Base-by-base conservation (phyloP, 176 grass and related monocot species). In the Avena insularis region DNA sequence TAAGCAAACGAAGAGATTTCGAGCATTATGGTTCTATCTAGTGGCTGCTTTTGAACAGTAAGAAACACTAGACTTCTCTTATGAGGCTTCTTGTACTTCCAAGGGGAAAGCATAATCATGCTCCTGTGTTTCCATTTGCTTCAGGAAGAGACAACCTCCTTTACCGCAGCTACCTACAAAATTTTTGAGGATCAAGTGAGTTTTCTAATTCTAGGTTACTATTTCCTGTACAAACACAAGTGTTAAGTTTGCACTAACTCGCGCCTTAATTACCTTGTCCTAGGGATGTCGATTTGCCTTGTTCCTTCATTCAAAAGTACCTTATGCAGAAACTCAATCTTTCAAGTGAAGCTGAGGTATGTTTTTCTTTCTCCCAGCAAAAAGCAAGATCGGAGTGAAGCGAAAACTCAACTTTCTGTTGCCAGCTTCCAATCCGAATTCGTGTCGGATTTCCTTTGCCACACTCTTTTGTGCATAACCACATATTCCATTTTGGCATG, bases 181-280 rank as follows among this genome's bases (percentile, higher is more conserved):
- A 58, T 90, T 90, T 90, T 76, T 94, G 85, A 93, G 93, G 82
- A 93, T 95, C 46, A 91, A 91, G 93, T 95, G 78, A 93, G 93
- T 80, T 87, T 12, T 67, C 64, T 33, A 63, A 12, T 63, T 48
- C 77, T 62, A 43, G 48, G 15, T 23, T 49, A 19, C 0, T 14
- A 21, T 86, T 79, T 88, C 33, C 74, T 81, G 35, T 51, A 85
- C 51, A n/a, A 88, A 46, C 53, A 77, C 31, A 48, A 27, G 33
- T 54, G 12, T 61, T 55, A 80, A 70, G 56, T 72, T 64, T 85
- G 55, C 8, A 0, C 67, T 87, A 75, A 81, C 51, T 71, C 5
- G 0, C 8, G 19, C 55, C 83, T 68, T 85, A 51, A 40, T 85
- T 75, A 77, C 46, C 60, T 74, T 55, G 23, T 27, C 16, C 6